phyloP scores from a whole-genome alignment of 768 basidiomycete genomes.

The Psilocybe sp. region DNA sequence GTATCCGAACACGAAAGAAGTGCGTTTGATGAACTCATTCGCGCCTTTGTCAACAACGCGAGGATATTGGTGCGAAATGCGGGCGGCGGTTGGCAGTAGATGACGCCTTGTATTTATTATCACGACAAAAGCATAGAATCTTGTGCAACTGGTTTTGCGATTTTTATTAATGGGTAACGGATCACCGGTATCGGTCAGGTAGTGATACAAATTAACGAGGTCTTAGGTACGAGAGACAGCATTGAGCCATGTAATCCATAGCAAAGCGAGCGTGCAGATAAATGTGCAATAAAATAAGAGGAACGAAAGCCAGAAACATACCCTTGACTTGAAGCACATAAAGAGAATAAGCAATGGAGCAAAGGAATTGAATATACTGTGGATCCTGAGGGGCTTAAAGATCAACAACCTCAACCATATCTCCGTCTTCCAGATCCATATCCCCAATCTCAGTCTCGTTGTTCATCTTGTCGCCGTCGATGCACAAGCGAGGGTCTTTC shows the following conservation, averaged over 20 bases:
- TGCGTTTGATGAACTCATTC: conserved; percentile 88
- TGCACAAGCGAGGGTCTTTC: conserved; percentile 47
- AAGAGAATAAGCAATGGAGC: not conserved
- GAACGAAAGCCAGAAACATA: not conserved
- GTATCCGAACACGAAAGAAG: conserved; percentile 61
- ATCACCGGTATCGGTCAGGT: no score
- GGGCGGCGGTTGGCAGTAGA: conserved; percentile 23
- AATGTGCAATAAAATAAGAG: not conserved
- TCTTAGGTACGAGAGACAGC: not conserved
- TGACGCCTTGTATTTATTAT: not conserved
- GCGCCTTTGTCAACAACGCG: conserved; percentile 90
- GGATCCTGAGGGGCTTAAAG: conserved; percentile 27
- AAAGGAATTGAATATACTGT: not conserved
- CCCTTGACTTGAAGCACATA: conserved; percentile 1
- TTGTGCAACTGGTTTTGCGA: no score
- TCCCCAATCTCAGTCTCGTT: conserved; percentile 58
- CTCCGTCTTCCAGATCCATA: conserved; percentile 76
- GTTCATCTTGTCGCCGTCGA: conserved; percentile 75
- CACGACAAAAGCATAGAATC: not conserved
- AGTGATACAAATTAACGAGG: not conserved
- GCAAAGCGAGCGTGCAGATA: not conserved
- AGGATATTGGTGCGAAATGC: conserved; percentile 82
- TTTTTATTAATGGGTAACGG: no score
- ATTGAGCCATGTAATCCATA: not conserved
- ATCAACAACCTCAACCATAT: conserved; percentile 73